phyloP scores from a whole-genome alignment of 768 basidiomycete genomes.

The Tulasnella sp. region DNA sequence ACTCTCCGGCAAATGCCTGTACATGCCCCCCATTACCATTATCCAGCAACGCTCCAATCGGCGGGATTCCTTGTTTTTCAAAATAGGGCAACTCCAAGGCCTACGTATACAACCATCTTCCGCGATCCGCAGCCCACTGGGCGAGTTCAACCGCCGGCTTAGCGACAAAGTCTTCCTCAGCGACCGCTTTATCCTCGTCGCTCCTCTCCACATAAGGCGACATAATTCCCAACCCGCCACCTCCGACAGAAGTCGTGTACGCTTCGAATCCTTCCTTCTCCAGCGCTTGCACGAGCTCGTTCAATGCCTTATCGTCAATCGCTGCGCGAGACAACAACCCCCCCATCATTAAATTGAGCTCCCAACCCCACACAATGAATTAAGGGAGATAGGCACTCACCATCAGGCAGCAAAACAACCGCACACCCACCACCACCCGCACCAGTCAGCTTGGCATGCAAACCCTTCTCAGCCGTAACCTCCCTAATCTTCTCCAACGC shows the following conservation, averaged over 20 bases:
- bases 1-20: background rate
- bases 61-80: background rate
- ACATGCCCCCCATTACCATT: background rate
- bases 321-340: background rate
- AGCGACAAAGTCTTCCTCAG: conserved; percentile 44
- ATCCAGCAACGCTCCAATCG: background rate
- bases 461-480: conserved; percentile 60
- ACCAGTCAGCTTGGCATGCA: conserved; percentile 94
- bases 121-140: conserved; percentile 52
- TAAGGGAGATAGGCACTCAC: conserved; percentile 46
- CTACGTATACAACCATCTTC: conserved; percentile 52
- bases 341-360: background rate
- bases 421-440: conserved; percentile 99
- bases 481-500: conserved; percentile 73
- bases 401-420: conserved; percentile 90
- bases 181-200: conserved; percentile 20
- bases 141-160: conserved; percentile 44
- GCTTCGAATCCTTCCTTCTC: conserved; percentile 64
- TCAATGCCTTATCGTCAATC: conserved; percentile 8
- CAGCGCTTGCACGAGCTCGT: conserved; percentile 53
- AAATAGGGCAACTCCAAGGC: conserved; percentile 39
- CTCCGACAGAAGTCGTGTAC: conserved; percentile 90
- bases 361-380: background rate
- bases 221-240: conserved; percentile 84
- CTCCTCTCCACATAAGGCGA: conserved; percentile 48